Percentiles rank a stretch among this genome's conserved stretches.
phyloP scores from a whole-genome alignment of 352 stramenopile genomes.

The Pythium biforme region DNA sequence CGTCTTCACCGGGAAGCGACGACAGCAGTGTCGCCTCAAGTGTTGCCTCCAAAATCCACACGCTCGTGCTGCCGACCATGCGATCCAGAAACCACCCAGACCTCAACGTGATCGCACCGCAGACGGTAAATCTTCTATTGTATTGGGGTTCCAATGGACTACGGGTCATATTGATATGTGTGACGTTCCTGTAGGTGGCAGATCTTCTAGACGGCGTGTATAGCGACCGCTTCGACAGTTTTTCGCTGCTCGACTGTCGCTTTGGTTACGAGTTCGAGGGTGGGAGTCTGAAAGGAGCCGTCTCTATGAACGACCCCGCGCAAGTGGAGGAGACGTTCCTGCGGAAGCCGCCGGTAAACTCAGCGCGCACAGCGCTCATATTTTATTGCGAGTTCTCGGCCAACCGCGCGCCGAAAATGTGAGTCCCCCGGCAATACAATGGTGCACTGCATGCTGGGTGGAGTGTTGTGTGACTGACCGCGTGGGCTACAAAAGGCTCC shows the following conservation, averaged over 20 bases:
- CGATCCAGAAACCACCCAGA: slow-evolving; percentile 52
- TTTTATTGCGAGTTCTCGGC: slow-evolving; percentile 75
- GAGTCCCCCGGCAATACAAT: neutral
- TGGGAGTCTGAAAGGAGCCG: slow-evolving; percentile 39
- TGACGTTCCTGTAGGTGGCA: slow-evolving; percentile 21
- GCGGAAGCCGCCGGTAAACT: slow-evolving; percentile 22
- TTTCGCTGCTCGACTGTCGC: slow-evolving; percentile 53
- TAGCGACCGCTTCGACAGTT: slow-evolving; percentile 27
- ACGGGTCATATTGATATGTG: neutral
- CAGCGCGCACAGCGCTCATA: slow-evolving; percentile 42
- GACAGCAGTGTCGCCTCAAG: slow-evolving; percentile 2
- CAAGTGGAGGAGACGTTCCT: slow-evolving; percentile 48
- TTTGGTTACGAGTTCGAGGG: slow-evolving; percentile 56
- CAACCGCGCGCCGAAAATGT: slow-evolving; percentile 71
- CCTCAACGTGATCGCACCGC: slow-evolving; percentile 55
- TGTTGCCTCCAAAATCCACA: slow-evolving; percentile 6
- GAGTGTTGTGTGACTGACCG: neutral
- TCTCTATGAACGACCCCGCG: slow-evolving; percentile 41
- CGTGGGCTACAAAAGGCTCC: slow-evolving; percentile 26
- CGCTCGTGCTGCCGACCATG: slow-evolving; percentile 47
- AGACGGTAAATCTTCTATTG: slow-evolving; percentile 30
- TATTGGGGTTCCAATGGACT: neutral
- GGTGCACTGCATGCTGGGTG: too few relatives aligned
- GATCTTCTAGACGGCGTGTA: slow-evolving; percentile 41
- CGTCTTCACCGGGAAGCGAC: neutral